Percentiles rank a stretch among this genome's conserved stretches.
Conservation (phyloP, 768 basidiomycete genomes). For the Termitomyces sp. region DNA sequence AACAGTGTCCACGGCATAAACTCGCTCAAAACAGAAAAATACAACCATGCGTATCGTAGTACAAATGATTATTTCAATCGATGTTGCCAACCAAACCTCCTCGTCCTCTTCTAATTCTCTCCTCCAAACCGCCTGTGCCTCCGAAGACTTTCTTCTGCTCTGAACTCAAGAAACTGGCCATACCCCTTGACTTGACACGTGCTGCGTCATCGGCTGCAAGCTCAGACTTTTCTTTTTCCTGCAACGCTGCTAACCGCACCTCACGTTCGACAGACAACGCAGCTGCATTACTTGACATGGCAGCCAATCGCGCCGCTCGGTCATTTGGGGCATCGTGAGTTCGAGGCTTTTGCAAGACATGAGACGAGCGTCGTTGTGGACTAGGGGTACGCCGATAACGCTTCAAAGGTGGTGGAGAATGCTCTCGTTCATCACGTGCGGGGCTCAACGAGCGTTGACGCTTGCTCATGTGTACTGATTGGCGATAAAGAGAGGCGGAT, state of each 20-base stretch:
- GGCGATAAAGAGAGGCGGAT: constrained; percentile 22
- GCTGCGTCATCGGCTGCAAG: constrained; percentile 64
- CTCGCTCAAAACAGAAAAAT: neutral
- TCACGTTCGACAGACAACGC: constrained; percentile 63
- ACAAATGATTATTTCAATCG: constrained; percentile 35
- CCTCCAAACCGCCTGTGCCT: constrained; percentile 71
- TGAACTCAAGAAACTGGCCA: constrained; percentile 73
- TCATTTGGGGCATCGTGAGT: constrained; percentile 34
- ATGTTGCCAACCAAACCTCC: constrained; percentile 65
- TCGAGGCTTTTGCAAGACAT: constrained; percentile 11
- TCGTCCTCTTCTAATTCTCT: constrained; percentile 67
- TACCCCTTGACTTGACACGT: constrained; percentile 67
- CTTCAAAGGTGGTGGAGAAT: constrained; percentile 30
- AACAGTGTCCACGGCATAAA: neutral
- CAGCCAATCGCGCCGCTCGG: constrained; percentile 81
- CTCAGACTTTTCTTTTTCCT: constrained; percentile 77
- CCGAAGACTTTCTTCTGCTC: constrained; percentile 86
- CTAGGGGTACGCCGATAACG: constrained; percentile 42
- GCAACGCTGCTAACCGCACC: constrained; percentile 57
- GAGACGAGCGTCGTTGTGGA: constrained; percentile 20
- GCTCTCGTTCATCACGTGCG: constrained; percentile 17
- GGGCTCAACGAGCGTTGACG: constrained; percentile 33
- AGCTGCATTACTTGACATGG: constrained; percentile 79
- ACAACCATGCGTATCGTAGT: neutral
- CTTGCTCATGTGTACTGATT: constrained; percentile 25